These are phyloP conservation scores for Asclepias syriaca DNA, from an alignment of 257 asterid genomes.

Conservation along the genomic window DNA sequence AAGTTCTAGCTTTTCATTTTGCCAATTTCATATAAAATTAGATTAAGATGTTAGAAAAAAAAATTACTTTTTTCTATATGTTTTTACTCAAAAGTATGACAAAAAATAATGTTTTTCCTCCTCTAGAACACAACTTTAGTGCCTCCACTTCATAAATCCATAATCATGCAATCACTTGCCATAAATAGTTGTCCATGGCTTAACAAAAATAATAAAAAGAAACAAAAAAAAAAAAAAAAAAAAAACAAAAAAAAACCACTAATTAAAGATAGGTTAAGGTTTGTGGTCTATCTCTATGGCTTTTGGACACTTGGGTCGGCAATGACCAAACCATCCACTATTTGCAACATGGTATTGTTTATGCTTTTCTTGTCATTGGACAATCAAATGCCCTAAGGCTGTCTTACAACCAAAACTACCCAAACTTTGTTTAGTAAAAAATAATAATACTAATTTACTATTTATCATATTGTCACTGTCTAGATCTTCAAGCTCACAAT, in stretches of 20 bases:
- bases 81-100: too few relatives aligned
- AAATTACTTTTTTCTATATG: too few relatives aligned
- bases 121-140: constrained; percentile 15
- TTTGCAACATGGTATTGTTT: not conserved
- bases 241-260: constrained; percentile 12
- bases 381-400: not conserved
- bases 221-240: too few relatives aligned
- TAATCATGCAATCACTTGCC: constrained; percentile 3
- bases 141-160: constrained; percentile 23
- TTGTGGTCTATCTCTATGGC: constrained; percentile 11
- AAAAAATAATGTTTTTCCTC: not conserved
- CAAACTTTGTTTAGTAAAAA: too few relatives aligned
- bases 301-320: constrained; percentile 10
- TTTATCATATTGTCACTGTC: too few relatives aligned
- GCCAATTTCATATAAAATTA: too few relatives aligned
- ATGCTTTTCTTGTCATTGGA: not conserved
- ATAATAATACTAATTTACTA: too few relatives aligned
- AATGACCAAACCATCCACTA: constrained; percentile 10
- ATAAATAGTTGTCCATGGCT: constrained; percentile 5
- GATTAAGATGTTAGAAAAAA: too few relatives aligned
- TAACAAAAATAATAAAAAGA: not conserved
- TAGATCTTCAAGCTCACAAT: too few relatives aligned
- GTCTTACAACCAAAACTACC: not conserved
- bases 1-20: not conserved
- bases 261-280: not conserved